Base-by-base conservation (phyloP, 257 asterid species). In the Perilla frutescens region DNA sequence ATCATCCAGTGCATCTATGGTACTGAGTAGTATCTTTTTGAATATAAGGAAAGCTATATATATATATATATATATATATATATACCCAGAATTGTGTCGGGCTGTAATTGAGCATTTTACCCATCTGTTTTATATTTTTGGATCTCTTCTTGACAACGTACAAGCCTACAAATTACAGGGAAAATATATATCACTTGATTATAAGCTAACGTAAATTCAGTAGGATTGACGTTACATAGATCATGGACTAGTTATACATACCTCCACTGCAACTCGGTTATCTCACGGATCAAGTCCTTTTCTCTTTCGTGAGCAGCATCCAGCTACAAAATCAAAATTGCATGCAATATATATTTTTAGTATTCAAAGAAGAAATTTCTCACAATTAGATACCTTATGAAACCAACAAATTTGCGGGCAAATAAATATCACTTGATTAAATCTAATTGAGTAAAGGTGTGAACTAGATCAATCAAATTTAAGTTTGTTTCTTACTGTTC, bases 271-370 rank as follows among this genome's bases (percentile, higher is more conserved):
- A 91, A 71, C 75, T 93, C 98, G 64, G 84, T 74, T 63, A 89
- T 82, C 83, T 91, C 96, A 12, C 85, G 88, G 57, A 89, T 85
- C 75, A 89, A 68, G 55, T 91, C 96, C 77, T 88, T 91, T 63
- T 93, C 98, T 79, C 88, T 78, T 26, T 91, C 96, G 55, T 88
- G 91, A 72, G 96, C 92, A 43, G 86, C 85, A 79, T 93, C 98
- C 68, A 93, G 67, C 98, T 93, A 63, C 77, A 85, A 47, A 62
- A 70, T 61, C 36, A n/a, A 55, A 73, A 60, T 20, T 40, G 36
- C 8, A 67, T 8, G 74, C 51, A 61, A 70, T 1, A 44, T 11
- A 71, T 34, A 45, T 20, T 62, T 8, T 62, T 13, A 62, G 41
- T 31, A 64, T n/a, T 44, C 13, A 7, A 10, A 53, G 34, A 20